Evolutionary conservation across 345 rosid species (phyloP).

Genomic region (Eucalyptus grandis): DNA sequence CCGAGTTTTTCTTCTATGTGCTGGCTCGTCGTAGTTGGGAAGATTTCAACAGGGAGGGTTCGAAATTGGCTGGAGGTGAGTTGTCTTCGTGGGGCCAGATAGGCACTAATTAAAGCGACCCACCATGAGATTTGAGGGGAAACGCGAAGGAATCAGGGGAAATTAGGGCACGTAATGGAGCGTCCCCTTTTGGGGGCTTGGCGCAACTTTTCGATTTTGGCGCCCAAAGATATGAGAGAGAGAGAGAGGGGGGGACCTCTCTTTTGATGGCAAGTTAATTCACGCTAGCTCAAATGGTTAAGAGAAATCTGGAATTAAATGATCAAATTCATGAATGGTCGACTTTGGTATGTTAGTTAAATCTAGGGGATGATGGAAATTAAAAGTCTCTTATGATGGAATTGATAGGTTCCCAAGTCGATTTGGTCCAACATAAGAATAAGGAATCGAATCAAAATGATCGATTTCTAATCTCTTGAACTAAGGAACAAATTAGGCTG

Average conservation of each 20-base stretch:
- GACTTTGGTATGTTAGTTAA: not conserved
- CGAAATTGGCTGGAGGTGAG: not conserved
- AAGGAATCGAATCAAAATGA: rapidly evolving
- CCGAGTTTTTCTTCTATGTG: not conserved
- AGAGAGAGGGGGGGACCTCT: not conserved
- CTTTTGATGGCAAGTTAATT: not conserved
- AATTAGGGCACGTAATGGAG: not conserved
- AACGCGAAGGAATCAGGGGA: not conserved
- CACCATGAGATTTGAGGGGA: not conserved
- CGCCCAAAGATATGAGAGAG: not conserved
- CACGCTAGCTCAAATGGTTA: not conserved
- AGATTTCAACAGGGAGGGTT: not conserved
- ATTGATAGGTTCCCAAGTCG: not conserved
- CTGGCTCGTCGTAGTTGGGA: not conserved
- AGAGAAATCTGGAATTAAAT: not conserved
- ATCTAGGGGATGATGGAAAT: not conserved
- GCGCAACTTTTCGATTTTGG: not conserved
- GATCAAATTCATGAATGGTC: not conserved
- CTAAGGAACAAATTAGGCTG: not conserved
- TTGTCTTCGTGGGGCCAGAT: not conserved
- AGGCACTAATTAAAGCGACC: not conserved
- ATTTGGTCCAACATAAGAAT: not conserved
- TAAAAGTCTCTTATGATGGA: not conserved
- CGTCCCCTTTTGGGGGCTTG: not conserved
- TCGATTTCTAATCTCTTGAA: not conserved